These are phyloP conservation scores for Neurospora sp. DNA, from an alignment of 495 filamentous ascomycete genomes.

Conservation along the genomic window DNA sequence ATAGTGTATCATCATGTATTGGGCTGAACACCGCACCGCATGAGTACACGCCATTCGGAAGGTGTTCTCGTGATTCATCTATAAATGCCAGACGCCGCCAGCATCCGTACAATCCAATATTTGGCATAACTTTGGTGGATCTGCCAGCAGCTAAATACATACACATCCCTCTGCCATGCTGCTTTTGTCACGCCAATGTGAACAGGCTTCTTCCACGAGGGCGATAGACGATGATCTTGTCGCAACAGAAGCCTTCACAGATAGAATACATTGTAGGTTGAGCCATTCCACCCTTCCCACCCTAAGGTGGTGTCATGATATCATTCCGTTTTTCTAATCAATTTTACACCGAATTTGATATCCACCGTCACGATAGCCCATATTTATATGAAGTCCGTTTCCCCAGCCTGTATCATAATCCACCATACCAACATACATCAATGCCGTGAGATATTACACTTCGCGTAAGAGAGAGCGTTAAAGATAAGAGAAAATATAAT, in stretches of 20 bases:
- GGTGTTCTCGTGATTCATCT: background rate
- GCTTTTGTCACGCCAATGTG: background rate
- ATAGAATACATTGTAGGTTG: background rate
- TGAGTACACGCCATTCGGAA: background rate
- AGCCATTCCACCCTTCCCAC: background rate
- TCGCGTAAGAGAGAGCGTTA: background rate
- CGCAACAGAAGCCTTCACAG: background rate
- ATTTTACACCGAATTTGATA: background rate
- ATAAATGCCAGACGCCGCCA: background rate
- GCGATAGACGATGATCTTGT: background rate
- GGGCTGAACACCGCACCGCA: background rate
- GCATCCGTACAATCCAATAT: background rate
- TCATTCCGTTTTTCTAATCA: background rate
- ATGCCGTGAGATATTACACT: slow-evolving; percentile 27
- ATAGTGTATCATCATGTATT: background rate
- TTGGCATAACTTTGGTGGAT: background rate
- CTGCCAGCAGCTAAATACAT: background rate
- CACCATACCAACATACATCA: slow-evolving; percentile 38
- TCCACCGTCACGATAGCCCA: background rate
- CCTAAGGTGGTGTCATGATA: background rate
- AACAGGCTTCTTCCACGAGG: background rate
- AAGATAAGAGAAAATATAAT: background rate
- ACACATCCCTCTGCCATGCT: background rate
- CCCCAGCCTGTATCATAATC: background rate
- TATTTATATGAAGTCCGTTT: background rate